Conservation (phyloP, 202 grass and related monocot genomes). For the Dendrocalamus latiflorus region DNA sequence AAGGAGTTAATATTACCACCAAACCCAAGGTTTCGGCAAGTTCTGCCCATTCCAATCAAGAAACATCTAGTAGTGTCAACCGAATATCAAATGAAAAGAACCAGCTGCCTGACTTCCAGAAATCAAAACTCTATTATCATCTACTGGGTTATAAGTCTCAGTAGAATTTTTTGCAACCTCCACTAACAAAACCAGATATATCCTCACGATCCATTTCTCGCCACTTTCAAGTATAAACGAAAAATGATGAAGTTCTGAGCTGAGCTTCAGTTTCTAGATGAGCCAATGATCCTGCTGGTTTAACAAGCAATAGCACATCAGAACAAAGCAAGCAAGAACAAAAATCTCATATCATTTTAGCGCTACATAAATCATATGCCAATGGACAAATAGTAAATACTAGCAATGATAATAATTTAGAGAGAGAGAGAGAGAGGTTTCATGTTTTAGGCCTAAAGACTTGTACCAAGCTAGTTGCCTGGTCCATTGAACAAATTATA, state of each 20-base stretch:
- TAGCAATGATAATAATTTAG: neutral
- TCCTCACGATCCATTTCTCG: constrained; percentile 78
- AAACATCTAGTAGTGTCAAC: too few relatives aligned
- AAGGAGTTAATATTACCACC: too few relatives aligned
- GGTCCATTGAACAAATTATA: neutral
- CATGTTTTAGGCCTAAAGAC: neutral
- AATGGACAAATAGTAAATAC: neutral
- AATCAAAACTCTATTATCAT: too few relatives aligned
- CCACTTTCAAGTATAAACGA: constrained; percentile 50
- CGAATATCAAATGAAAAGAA: too few relatives aligned
- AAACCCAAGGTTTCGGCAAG: too few relatives aligned
- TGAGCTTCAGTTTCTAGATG: constrained; percentile 24
- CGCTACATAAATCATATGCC: neutral
- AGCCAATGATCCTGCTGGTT: constrained; percentile 15
- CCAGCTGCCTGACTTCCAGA: too few relatives aligned
- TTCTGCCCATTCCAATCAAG: too few relatives aligned
- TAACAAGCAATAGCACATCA: constrained; percentile 18
- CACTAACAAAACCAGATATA: constrained; percentile 80
- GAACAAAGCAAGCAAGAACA: neutral
- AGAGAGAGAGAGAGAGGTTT: neutral
- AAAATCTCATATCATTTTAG: neutral
- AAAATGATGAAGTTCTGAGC: constrained; percentile 29
- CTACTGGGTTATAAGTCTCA: constrained; percentile 40
- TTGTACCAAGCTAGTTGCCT: neutral
- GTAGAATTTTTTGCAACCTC: constrained; percentile 48